phyloP scores from a whole-genome alignment of 371 early-diverging fungal genomes.

The Mucor sp. region DNA sequence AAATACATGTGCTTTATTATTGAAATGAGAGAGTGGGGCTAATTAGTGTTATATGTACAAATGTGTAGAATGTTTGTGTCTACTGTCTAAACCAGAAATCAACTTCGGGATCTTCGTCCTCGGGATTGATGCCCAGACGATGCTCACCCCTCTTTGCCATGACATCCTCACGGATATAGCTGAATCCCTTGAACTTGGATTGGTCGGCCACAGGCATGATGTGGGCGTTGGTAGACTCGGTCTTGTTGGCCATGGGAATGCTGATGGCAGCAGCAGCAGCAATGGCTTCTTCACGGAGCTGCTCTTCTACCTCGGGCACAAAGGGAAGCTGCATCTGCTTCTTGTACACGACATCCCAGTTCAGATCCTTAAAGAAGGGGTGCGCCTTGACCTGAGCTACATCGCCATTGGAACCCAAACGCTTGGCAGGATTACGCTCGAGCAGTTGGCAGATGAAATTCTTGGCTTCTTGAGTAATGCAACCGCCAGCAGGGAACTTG shows the following conservation, averaged over 20 bases:
- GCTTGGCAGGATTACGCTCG: slow-evolving; percentile 62
- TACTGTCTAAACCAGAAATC: slow-evolving; percentile 21
- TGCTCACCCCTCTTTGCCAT: not conserved
- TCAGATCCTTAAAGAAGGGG: slow-evolving; percentile 83
- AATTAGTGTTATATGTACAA: not conserved
- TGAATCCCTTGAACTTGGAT: slow-evolving; percentile 40
- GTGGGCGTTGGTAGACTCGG: not conserved
- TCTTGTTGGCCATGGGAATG: not conserved
- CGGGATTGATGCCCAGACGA: slow-evolving; percentile 10
- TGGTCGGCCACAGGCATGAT: slow-evolving; percentile 26
- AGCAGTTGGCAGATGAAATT: slow-evolving; percentile 95
- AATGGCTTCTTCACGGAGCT: slow-evolving; percentile 11
- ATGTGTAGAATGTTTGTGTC: too few species aligned
- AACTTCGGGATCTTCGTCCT: slow-evolving; percentile 21
- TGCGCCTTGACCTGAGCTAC: slow-evolving; percentile 94
- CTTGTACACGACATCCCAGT: slow-evolving; percentile 71
- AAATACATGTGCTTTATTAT: not conserved
- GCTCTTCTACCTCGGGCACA: slow-evolving; percentile 16
- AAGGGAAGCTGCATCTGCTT: slow-evolving; percentile 18
- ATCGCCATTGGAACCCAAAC: slow-evolving; percentile 81
- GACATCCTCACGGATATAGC: slow-evolving; percentile 31
- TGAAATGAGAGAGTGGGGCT: not conserved
- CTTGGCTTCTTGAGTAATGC: slow-evolving; percentile 76
- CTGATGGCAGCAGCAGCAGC: slow-evolving; percentile 9
- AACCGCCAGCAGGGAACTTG: slow-evolving; percentile 66